Evolutionary conservation across 176 grass and related monocot genomes (phyloP).

Genomic region (Raddia distichophylla): DNA sequence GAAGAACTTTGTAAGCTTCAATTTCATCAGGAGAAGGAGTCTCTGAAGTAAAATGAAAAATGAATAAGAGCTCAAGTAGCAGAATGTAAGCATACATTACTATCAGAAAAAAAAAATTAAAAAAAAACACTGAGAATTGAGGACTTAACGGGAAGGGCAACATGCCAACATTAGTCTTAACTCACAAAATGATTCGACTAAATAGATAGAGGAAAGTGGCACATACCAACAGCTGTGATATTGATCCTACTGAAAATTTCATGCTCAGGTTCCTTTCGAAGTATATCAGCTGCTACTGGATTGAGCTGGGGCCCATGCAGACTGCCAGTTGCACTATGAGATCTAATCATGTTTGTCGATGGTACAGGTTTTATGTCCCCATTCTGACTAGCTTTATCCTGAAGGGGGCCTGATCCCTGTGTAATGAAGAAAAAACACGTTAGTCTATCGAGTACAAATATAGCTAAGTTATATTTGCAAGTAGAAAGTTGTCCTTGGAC

Average conservation of each 20-base stretch:
- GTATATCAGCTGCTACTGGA: constrained; percentile 92
- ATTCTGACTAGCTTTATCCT: constrained; percentile 53
- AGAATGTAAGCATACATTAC: constrained; percentile 3
- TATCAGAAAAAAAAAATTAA: neutral
- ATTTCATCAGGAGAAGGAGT: constrained; percentile 78
- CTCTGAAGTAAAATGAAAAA: constrained; percentile 44
- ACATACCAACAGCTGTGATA: constrained; percentile 80
- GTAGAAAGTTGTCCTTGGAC: constrained; percentile 3
- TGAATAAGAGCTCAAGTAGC: neutral
- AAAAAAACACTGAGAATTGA: neutral
- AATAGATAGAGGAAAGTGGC: constrained; percentile 19
- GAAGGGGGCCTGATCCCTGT: constrained; percentile 57
- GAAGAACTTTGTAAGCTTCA: constrained; percentile 86
- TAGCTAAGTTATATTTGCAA: constrained; percentile 7
- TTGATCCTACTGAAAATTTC: constrained; percentile 81
- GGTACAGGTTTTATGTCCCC: constrained; percentile 59
- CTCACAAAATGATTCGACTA: neutral
- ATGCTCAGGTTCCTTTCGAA: constrained; percentile 90
- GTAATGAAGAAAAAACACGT: neutral
- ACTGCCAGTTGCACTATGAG: constrained; percentile 82
- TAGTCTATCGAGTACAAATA: constrained; percentile 17
- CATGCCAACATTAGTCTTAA: neutral
- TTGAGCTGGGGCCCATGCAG: constrained; percentile 75
- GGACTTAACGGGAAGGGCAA: constrained; percentile 2
- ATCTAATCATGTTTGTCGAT: constrained; percentile 84